phyloP scores from a whole-genome alignment of 345 rosid genomes.

The Hypericum perforatum region DNA sequence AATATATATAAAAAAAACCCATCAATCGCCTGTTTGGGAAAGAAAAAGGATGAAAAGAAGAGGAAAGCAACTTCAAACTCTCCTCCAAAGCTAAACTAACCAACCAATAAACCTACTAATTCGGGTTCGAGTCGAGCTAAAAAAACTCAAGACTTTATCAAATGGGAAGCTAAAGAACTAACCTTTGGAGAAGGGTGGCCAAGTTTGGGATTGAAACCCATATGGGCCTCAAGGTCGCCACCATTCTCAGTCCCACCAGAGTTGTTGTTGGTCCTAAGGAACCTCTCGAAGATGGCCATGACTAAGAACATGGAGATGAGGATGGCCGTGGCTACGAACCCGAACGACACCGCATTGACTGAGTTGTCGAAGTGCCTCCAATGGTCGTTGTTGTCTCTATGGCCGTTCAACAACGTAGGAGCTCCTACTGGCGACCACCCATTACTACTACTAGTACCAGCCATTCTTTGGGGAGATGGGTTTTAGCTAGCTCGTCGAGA shows the following conservation, averaged over 20 bases:
- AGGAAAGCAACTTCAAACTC: no score
- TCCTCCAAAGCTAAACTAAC: no score
- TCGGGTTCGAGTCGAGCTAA: no score
- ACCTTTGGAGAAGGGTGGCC: conserved; percentile 3
- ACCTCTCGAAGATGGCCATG: conserved; percentile 5
- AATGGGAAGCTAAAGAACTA: neutral
- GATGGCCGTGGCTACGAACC: conserved; percentile 3
- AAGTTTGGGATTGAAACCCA: neutral
- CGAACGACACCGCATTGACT: conserved; percentile 5
- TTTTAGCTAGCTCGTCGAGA: neutral
- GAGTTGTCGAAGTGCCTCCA: conserved; percentile 6
- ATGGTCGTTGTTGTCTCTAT: neutral
- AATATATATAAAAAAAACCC: no score
- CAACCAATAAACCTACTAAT: no score
- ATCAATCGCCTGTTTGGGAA: no score
- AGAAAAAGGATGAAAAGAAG: no score
- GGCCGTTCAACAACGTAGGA: neutral
- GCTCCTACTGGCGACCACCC: conserved; percentile 2
- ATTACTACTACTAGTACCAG: neutral
- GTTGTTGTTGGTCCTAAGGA: neutral
- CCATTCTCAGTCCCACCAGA: neutral
- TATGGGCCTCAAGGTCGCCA: neutral
- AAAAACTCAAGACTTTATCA: no score
- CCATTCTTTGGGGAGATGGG: neutral
- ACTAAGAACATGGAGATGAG: conserved; percentile 6